Percentiles rank a stretch among this genome's conserved stretches.
These are phyloP conservation scores for Cystobasidiaceae sp. DNA, from an alignment of 1,284 basidiomycete species.

Conservation along the genomic window DNA sequence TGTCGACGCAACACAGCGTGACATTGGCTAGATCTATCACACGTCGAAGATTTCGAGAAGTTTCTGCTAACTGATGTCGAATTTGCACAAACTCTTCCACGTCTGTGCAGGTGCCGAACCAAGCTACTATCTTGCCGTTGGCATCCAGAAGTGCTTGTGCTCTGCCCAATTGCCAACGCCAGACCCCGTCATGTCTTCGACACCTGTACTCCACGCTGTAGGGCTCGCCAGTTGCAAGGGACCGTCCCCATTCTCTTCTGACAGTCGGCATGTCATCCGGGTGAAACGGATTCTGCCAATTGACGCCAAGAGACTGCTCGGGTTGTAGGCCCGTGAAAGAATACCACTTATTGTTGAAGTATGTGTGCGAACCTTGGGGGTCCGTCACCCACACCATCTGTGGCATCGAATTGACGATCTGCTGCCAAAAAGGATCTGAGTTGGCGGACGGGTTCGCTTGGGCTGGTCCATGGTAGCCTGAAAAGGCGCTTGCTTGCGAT, in stretches of 20 bases:
- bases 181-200: slow-evolving; percentile 42
- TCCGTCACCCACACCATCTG: slow-evolving; percentile 46
- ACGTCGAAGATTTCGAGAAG: slow-evolving; percentile 34
- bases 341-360: slow-evolving; percentile 38
- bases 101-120: slow-evolving; percentile 43
- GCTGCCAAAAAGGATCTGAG: slow-evolving; percentile 21
- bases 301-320: slow-evolving; percentile 41
- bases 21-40: slow-evolving; percentile 35
- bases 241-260: slow-evolving; percentile 43
- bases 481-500: slow-evolving; percentile 2
- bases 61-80: slow-evolving; percentile 31
- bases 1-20: slow-evolving; percentile 13
- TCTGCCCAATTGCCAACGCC: slow-evolving; percentile 45
- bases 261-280: slow-evolving; percentile 45
- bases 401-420: slow-evolving; percentile 38
- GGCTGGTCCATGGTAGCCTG: not conserved
- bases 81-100: slow-evolving; percentile 35
- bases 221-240: slow-evolving; percentile 46
- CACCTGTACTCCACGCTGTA: slow-evolving; percentile 47
- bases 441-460: too few relatives aligned
- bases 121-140: slow-evolving; percentile 43
- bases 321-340: slow-evolving; percentile 45
- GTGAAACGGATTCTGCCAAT: slow-evolving; percentile 46
- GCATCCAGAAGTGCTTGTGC: slow-evolving; percentile 43
- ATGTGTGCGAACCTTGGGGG: slow-evolving; percentile 42